Base-by-base conservation (phyloP, 208 protist genomes). In the Trypanosoma caninum region DNA sequence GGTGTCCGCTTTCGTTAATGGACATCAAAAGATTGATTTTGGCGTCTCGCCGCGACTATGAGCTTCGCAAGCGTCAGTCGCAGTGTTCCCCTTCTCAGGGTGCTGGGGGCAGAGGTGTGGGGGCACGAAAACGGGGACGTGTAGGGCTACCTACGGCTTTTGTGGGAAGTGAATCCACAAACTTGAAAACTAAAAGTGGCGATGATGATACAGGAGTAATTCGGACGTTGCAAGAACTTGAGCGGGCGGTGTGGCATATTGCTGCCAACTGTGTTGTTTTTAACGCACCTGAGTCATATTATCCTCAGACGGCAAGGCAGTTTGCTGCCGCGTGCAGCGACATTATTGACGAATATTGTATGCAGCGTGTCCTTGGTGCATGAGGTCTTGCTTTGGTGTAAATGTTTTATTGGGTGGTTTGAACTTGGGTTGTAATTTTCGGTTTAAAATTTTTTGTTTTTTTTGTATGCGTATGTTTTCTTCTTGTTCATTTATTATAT, bases 201-300 rank as follows among this genome's bases (percentile, higher is more conserved):
- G 58, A 58, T 28, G 50, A 63, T 25, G 53, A 68, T 23, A 38
- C 7, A 22, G 46, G 56, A 35, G 44, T 8, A 31, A 69, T 71
- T 44, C 42, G 42, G 25, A 91, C 83, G 9, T 31, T 91, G 0
- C 75, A 78, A 9, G 81, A 91, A 35, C 64, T 94, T 56, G 83
- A 94, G 60, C 76, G 78, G 23, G 75, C 76, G 6, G 55, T 90
- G 3, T 94, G 87, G 84, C 82, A 86, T 35, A 87, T 91, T 23
- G 73, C 83, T 10, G 77, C 82, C 18, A 94, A 94, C 72, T 94
- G 84, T 67, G 84, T 80, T 33, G 46, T 84, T 23, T 94, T 94
- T 68, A 94, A 94, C 59, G 87, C 80, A 8, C 87, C 87, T 0
- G 82, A 94, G 58, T 77, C 78, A 0, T 78, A 74, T 45, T 94